Evolutionary conservation across 495 filamentous ascomycete species (phyloP).

Genomic region (Penicillium soppii): DNA sequence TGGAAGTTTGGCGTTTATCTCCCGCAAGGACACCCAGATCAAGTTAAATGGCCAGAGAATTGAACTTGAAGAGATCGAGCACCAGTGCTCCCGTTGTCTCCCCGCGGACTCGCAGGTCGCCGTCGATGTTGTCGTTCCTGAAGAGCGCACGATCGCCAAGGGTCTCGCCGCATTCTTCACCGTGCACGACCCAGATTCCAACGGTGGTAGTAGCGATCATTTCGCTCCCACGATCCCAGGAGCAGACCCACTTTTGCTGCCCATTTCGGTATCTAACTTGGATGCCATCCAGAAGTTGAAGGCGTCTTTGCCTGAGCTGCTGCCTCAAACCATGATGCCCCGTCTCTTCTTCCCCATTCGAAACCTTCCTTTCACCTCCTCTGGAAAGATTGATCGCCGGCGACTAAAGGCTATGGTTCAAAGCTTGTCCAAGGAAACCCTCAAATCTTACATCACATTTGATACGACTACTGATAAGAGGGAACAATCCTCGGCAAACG

Average conservation of each 20-base stretch:
- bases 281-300: constrained; percentile 35
- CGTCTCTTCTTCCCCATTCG: constrained; percentile 58
- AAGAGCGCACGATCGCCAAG: constrained; percentile 34
- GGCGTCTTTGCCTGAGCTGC: constrained; percentile 27
- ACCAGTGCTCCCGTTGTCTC: constrained; percentile 41
- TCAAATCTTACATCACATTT: constrained; percentile 41
- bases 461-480: constrained; percentile 24
- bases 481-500: constrained; percentile 22
- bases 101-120: constrained; percentile 37
- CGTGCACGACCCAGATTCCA: constrained; percentile 16
- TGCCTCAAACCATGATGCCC: constrained; percentile 61
- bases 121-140: constrained; percentile 43
- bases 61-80: constrained; percentile 66
- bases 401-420: constrained; percentile 45
- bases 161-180: constrained; percentile 47
- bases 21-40: constrained; percentile 63
- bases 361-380: constrained; percentile 54
- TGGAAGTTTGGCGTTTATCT: constrained; percentile 51
- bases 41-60: constrained; percentile 67
- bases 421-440: constrained; percentile 35
- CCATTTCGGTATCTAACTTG: constrained; percentile 31
- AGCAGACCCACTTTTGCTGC: constrained; percentile 30
- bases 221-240: constrained; percentile 19
- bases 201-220: constrained; percentile 21
- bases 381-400: constrained; percentile 63